Percentiles rank a stretch among this genome's conserved stretches.
Evolutionary conservation across 1,284 basidiomycete species (phyloP).

Genomic region (Amylostereum chailletii): DNA sequence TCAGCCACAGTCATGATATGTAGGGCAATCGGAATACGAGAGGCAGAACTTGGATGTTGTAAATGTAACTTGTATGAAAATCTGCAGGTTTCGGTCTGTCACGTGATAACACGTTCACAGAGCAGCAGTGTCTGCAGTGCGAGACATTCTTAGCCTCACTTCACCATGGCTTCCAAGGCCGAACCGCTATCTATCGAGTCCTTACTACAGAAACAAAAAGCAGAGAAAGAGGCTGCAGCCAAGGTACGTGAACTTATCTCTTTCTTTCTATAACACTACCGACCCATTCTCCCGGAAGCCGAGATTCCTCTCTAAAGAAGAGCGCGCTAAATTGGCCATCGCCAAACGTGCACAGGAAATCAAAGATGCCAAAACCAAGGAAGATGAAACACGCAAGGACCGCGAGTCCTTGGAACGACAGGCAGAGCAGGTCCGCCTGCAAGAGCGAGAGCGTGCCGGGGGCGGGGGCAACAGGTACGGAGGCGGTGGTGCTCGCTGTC

Average conservation of each 20-base stretch:
- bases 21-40: no score
- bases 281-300: constrained; percentile 40
- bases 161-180: constrained; percentile 28
- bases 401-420: constrained; percentile 66
- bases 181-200: constrained; percentile 80
- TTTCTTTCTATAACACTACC: constrained; percentile 1
- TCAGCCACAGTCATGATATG: no score
- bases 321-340: constrained; percentile 82
- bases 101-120: no score
- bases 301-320: constrained; percentile 83
- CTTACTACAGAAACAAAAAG: constrained; percentile 77
- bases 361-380: constrained; percentile 53
- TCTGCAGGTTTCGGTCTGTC: no score
- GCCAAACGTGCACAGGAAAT: constrained; percentile 79
- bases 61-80: no score
- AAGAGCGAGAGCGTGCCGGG: constrained; percentile 25
- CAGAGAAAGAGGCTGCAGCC: constrained; percentile 80
- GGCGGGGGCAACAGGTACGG: constrained; percentile 28
- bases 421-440: constrained; percentile 57
- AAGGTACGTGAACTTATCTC: constrained; percentile 45
- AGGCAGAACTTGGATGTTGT: no score
- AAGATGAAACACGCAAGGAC: constrained; percentile 47
- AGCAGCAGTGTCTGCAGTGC: no score
- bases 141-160: no score
- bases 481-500: constrained; percentile 33